Base-by-base conservation (phyloP, 2,329 filamentous ascomycete species). In the Stemphylium beticola region DNA sequence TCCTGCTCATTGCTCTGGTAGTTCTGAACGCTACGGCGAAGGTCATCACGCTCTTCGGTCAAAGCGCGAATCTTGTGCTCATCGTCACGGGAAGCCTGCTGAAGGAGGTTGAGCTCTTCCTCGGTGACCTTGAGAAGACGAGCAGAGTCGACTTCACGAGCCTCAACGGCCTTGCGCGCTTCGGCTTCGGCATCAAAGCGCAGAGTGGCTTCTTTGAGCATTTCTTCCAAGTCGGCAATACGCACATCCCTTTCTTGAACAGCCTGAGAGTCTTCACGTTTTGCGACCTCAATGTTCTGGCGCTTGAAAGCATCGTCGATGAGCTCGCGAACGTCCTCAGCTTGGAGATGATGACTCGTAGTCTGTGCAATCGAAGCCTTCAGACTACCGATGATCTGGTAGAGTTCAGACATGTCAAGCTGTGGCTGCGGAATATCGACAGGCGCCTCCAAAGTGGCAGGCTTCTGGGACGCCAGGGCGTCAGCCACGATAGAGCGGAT, bases 71-170 rank as follows among this genome's bases (percentile, higher is more conserved):
- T 68, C 53, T 75, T 77, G 47, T 69, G 68, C 43, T 77, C 75
- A 26, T 80, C 76, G 51, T 81, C 79, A 22, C 68, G 64, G 33
- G 74, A 69, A 24, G 76, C 68, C 22, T 79, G 74, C 20, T 78
- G 76, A 4, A 81, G 69, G 1, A 81, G 68, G n/a, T 69, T 64
- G 18, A 82, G 69, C 53, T 82, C 80, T 58, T 82, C 79, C 51
- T 82, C 80, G 5, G 78, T 79, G 37, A 82, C 74, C 47, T 77
- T 77, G n/a, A 82, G 71, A 45, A 79, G 69, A 46, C 76, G 74
- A 53, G 75, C 67, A 11, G 74, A 73, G 47, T 81, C 78, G 5
- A 66, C 68, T 55, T 81, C 78, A n/a, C 78, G 76, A 49, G 73
- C 69, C 58, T 82, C 78, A 6, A 77, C 64, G 11, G 69, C 71